These are phyloP conservation scores for Carnegiea gigantea DNA, from an alignment of 179 eudicot genomes.

Conservation along the genomic window DNA sequence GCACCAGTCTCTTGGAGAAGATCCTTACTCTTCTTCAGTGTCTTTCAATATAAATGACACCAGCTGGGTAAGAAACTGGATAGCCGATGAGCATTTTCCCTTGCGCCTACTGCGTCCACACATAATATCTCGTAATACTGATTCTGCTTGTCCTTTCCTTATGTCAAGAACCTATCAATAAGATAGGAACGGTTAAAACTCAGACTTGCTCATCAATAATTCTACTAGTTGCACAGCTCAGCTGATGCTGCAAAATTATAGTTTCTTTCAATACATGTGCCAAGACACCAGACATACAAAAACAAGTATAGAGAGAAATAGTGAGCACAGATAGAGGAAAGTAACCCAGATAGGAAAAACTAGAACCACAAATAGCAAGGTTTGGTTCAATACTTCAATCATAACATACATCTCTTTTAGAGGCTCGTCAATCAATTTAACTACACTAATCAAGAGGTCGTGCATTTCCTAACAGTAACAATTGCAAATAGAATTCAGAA, in stretches of 20 bases:
- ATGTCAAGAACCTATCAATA: slow-evolving; percentile 49
- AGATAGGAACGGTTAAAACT: not conserved
- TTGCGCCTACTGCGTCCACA: slow-evolving; percentile 51
- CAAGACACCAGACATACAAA: not conserved
- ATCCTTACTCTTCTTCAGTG: slow-evolving; percentile 45
- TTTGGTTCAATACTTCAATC: not conserved
- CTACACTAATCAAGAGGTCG: not conserved
- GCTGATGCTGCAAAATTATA: not conserved
- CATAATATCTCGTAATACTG: slow-evolving; percentile 51
- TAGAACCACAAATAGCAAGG: not conserved
- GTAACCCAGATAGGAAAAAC: not conserved
- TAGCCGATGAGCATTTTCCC: slow-evolving; percentile 51
- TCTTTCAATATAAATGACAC: slow-evolving; percentile 45
- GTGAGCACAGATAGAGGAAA: not conserved
- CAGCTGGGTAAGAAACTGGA: slow-evolving; percentile 56
- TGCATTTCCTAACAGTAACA: not conserved
- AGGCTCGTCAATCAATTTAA: not conserved
- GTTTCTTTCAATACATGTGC: not conserved
- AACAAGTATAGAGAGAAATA: not conserved
- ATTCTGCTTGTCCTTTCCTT: slow-evolving; percentile 66
- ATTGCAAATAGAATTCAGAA: not conserved
- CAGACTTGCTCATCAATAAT: not conserved
- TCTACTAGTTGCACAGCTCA: not conserved
- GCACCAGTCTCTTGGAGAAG: not conserved
- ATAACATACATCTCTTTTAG: not conserved